Evolutionary conservation across 495 filamentous ascomycete species (phyloP).

Genomic region (Aspergillus conjunctus): DNA sequence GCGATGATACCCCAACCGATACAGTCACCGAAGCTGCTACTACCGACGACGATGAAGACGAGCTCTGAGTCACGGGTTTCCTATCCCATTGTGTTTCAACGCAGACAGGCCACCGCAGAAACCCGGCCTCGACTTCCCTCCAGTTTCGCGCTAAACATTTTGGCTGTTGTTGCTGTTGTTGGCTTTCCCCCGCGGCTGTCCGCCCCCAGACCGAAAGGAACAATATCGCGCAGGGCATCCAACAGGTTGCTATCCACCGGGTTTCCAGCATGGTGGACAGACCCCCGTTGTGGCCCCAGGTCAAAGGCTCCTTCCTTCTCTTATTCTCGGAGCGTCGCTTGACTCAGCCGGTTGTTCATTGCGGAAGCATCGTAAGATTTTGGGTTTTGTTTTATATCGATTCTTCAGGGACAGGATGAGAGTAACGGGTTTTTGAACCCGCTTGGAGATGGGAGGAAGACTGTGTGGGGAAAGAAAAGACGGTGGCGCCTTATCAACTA

Average conservation of each 20-base stretch:
- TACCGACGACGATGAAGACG: background rate
- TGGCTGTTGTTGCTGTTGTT: constrained; percentile 2
- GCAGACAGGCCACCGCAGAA: constrained; percentile 28
- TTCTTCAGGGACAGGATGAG: too few relatives aligned
- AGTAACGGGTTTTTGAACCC: too few relatives aligned
- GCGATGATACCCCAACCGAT: constrained; percentile 12
- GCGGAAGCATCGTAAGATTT: background rate
- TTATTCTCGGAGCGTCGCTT: constrained; percentile 1
- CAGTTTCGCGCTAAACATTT: constrained; percentile 21
- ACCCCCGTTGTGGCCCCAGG: too few relatives aligned
- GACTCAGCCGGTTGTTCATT: constrained; percentile 1
- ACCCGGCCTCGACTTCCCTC: constrained; percentile 21
- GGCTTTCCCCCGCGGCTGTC: constrained; percentile 12
- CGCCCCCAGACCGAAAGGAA: constrained; percentile 17
- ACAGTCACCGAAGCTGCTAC: constrained; percentile 15
- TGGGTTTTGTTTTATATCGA: background rate
- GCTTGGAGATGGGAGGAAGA: background rate
- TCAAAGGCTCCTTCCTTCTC: background rate
- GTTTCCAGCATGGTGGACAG: constrained; percentile 15
- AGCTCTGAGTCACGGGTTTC: background rate
- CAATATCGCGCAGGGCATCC: constrained; percentile 18
- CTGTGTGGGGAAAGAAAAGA: background rate
- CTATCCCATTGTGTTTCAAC: constrained; percentile 26
- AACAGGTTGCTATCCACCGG: constrained; percentile 20
- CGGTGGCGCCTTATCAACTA: background rate